Base-by-base conservation (phyloP, 2,329 filamentous ascomycete genomes). In the Cadophora sp. region DNA sequence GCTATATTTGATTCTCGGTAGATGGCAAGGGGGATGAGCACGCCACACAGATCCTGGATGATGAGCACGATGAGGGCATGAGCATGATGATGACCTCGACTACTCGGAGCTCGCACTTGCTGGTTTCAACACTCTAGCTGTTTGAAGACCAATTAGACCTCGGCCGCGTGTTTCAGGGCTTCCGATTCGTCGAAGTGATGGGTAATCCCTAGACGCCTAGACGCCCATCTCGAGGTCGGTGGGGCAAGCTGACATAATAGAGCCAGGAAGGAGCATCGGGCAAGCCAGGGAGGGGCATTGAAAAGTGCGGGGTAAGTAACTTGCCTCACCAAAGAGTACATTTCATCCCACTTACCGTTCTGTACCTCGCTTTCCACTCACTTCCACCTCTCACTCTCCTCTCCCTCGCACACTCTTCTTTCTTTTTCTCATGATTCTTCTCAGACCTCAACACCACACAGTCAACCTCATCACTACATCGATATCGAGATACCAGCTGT, bases 281-380 rank as follows among this genome's bases (percentile, higher is more conserved):
- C 1, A 48, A 11, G 45, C n/a, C 14, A n/a, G n/a, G 20, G 55
- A 24, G 36, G 36, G 55, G 33, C 36, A 58, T 56, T 56, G 11
- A 22, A 39, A 39, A 22, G 55, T 58, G 55, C 55, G 55, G 55
- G 55, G 55, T 58, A 58, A 58, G 55, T 58, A 58, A 58, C 36
- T 41, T 39, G 16, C 55, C 55, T 58, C 55, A 58, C 55, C 20
- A 14, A 9, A 27, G 36, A 58, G 55, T 58, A 58, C 55, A 8
- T 43, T 58, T 16, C 20, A 56, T 41, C 55, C 55, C 55, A 43
- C 36, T 58, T 56, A 24, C 50, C 50, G 30, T 13, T n/a, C 50
- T 39, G 41, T 16, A 45, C 43, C 43, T 45, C n/a, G 45, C 45
- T n/a, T 20, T 11, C n/a, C 2, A n/a, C n/a, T 48, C n/a, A 8